Evolutionary conservation across 2,329 filamentous ascomycete genomes (phyloP), one percentile per base, ranked within the genome.

Genomic region (Phoma sp.): DNA sequence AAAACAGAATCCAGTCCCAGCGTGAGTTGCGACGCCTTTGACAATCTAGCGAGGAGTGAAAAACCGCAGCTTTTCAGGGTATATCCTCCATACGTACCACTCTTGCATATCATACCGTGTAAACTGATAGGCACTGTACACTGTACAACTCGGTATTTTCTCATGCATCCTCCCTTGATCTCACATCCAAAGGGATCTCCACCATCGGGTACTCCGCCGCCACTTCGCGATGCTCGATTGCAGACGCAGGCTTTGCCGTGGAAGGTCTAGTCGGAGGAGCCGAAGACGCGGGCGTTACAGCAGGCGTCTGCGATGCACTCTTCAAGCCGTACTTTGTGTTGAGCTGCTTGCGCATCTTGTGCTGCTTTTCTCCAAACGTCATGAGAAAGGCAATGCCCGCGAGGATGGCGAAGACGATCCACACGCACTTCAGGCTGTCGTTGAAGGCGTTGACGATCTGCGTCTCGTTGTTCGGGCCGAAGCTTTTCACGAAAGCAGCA

Each of bases 241-340:
- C 25, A n/a, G 51, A 38, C 10, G 38, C 35, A 2, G 33, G 33
- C 25, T 32, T 21, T 3, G 43, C 43, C 8, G 24, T 45, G 22
- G 46, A 32, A 6, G 43, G 37, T 4, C 19, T 17, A 7, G 19
- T 46, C 2, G 21, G 24, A 1, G 40, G 13, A n/a, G 38, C 5
- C 21, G 13, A 25, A 4, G 38, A 10, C 13, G 22, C 43, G 22
- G 48, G 54, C 27, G 43, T 36, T 8, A 33, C 40, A 13, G 44
- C 47, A 19, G 49, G 46, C 10, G 51, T 60, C 46, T 65, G 64
- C 19, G 51, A 45, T 9, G 55, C 51, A 24, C 52, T 55, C 55
- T 76, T 72, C 3, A 79, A 58, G 0, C 77, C 77, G 61, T 72
- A 79, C 15, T 74, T 69, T 0, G 76, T 79, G 40, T 78, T 71